Conservation (phyloP, 2,329 filamentous ascomycete species). For the Fusarium sp. region DNA sequence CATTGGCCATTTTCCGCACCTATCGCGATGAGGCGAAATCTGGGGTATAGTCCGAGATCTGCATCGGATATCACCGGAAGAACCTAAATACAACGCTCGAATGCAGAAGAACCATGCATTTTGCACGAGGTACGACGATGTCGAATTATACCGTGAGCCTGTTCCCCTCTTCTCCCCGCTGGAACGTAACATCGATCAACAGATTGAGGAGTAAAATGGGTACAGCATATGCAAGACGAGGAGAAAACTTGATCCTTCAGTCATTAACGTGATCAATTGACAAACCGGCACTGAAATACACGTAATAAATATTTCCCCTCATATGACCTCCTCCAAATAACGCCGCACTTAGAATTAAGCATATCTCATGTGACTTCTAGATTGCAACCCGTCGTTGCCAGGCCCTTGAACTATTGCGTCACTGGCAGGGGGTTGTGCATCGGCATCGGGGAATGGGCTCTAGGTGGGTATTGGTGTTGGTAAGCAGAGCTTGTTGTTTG, state of each 20-base stretch:
- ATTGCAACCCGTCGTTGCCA: neutral
- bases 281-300: too few species aligned
- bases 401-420: neutral
- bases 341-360: neutral
- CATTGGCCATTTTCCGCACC: constrained; percentile 21
- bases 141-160: neutral
- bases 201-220: neutral
- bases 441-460: constrained; percentile 16
- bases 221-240: neutral
- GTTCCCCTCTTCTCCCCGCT: constrained; percentile 19
- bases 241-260: neutral
- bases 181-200: neutral
- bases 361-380: neutral
- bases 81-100: neutral
- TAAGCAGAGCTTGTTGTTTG: constrained; percentile 8
- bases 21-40: constrained; percentile 4
- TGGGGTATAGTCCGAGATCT: constrained; percentile 16
- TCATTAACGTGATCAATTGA: neutral
- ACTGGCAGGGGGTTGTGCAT: constrained; percentile 12
- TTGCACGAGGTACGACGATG: neutral
- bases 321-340: neutral
- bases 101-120: constrained; percentile 1
- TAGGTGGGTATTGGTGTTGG: constrained; percentile 1
- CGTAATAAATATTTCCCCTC: too few species aligned
- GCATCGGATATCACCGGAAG: neutral